Conservation (phyloP, 768 basidiomycete species). For the Baorangia bicolor region DNA sequence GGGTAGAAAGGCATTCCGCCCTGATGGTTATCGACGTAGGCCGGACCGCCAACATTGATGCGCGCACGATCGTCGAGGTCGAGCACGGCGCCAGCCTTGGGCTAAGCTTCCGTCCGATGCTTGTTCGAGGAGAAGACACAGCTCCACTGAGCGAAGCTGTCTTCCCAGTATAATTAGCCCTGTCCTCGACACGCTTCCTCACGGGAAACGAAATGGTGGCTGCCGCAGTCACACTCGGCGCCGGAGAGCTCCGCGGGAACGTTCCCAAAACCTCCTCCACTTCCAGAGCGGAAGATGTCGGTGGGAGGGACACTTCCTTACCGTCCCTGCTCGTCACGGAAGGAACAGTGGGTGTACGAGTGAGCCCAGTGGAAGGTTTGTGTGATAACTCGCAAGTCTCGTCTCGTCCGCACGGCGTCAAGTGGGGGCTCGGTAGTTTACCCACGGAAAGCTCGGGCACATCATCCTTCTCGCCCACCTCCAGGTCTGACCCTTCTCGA, state of each 20-base stretch:
- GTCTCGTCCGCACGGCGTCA: neutral
- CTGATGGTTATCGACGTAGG: neutral
- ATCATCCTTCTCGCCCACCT: neutral
- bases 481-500: neutral
- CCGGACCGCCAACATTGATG: neutral
- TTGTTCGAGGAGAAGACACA: neutral
- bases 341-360: neutral
- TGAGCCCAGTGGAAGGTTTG: neutral
- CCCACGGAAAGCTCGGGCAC: neutral
- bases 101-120: neutral
- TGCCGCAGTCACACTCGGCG: neutral
- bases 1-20: neutral
- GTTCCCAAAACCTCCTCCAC: neutral
- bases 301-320: neutral
- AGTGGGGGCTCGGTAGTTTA: neutral
- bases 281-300: neutral
- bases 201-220: constrained; percentile 23
- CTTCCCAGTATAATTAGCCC: neutral
- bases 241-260: neutral
- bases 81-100: neutral
- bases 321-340: neutral
- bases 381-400: neutral
- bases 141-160: neutral
- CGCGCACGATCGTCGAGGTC: neutral
- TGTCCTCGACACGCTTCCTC: constrained; percentile 10